Evolutionary conservation across 2,329 filamentous ascomycete species (phyloP), one percentile per base, ranked within the genome.

Genomic region (Ophiostoma novo-ulmi): DNA sequence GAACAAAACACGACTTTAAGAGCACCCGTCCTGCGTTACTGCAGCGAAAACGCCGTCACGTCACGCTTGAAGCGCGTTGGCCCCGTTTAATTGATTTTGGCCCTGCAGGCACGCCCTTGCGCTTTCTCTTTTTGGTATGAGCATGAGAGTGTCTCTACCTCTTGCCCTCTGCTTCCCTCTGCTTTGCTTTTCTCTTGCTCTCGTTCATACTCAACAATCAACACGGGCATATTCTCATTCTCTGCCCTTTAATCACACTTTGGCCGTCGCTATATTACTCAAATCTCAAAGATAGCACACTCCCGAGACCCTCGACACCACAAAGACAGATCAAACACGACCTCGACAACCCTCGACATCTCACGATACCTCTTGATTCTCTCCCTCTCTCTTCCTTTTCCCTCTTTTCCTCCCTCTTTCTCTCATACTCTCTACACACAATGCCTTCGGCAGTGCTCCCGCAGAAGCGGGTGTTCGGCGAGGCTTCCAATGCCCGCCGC

Each of bases 391-490:
- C 20, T n/a, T 44, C 39, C 39, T 17, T 52, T 1, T 52, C 2
- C 20, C 44, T 52, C 7, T 20, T 13, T 36, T 14, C 11, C 26
- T 26, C 52, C 6, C 52, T 55, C 17, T 6, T 26, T 5, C 31
- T 6, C 22, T 10, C 22, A 17, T 14, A 31, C 31, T 31, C 31
- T 31, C 68, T 31, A 41, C 31, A 66, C 67, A 69, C 38, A 76
- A 87, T 87, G 85, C 79, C 84, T 73, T 80, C 83, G 72, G 78
- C 82, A 73, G 77, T 85, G 72, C 79, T 88, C 70, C 87, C 90
- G 70, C 88, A 91, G 80, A 93, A 93, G 82, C 88, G 91, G 77
- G 88, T 90, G 75, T 83, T 93, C 67, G 88, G 85, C 74, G 90
- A 93, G 77, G 83, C 87, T 72, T 87, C 88, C 71, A 90, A 85